phyloP scores from a whole-genome alignment of 2,329 filamentous ascomycete genomes.

The Epichloe sp. region DNA sequence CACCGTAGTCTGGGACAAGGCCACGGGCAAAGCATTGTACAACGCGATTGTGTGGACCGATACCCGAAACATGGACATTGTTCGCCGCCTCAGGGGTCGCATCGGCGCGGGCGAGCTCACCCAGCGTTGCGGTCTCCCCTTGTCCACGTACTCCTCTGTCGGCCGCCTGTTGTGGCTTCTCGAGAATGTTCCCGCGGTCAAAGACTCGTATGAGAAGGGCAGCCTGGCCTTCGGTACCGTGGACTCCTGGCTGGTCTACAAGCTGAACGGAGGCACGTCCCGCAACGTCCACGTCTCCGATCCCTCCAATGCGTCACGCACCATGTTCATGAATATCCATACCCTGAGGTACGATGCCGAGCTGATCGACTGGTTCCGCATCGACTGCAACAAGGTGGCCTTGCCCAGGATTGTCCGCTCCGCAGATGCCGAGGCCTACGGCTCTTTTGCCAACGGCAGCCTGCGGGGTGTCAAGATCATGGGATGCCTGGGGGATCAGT shows the following conservation, averaged over 20 bases:
- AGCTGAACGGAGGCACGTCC: constrained; percentile 57
- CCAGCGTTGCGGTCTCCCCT: constrained; percentile 58
- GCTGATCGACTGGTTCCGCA: constrained; percentile 60
- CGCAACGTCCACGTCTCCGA: constrained; percentile 62
- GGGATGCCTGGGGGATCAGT: constrained; percentile 76
- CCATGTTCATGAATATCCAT: constrained; percentile 78
- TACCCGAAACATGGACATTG: constrained; percentile 59
- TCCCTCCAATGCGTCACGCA: constrained; percentile 69
- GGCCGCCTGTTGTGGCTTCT: constrained; percentile 70
- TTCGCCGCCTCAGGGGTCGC: constrained; percentile 56
- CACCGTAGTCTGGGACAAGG: constrained; percentile 65
- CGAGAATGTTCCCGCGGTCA: constrained; percentile 52
- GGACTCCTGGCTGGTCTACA: constrained; percentile 70
- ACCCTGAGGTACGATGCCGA: constrained; percentile 62
- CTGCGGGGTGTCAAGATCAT: constrained; percentile 58
- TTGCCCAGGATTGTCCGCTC: constrained; percentile 70
- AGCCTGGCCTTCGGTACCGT: constrained; percentile 67
- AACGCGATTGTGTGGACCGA: constrained; percentile 82
- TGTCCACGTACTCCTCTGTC: constrained; percentile 72
- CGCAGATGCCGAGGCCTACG: constrained; percentile 56
- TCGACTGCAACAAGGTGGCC: constrained; percentile 55
- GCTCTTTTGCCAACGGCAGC: constrained; percentile 44
- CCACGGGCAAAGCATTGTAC: constrained; percentile 63
- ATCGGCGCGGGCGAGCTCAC: constrained; percentile 54
- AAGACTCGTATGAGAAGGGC: constrained; percentile 57